Evolutionary conservation across 2,329 filamentous ascomycete species (phyloP).

Genomic region (Nemania sp.): DNA sequence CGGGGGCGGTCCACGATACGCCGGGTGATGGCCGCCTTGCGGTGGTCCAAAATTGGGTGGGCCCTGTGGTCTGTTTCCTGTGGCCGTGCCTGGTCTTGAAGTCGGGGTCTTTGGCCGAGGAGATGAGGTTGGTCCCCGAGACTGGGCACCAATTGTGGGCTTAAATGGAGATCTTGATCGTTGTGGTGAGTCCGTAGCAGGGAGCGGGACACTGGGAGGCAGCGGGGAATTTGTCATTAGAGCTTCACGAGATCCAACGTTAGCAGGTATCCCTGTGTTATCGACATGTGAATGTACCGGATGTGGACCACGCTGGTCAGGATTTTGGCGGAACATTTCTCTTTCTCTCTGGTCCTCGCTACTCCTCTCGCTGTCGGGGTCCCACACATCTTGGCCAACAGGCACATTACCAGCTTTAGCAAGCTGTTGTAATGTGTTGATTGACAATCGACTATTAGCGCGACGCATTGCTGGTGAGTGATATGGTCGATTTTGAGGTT

Average conservation of each 20-base stretch:
- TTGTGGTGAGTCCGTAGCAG: constrained; percentile 45
- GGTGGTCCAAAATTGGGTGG: constrained; percentile 32
- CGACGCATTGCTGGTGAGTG: constrained; percentile 77
- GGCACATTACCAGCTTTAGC: constrained; percentile 66
- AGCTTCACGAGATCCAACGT: constrained; percentile 59
- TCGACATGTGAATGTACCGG: constrained; percentile 56
- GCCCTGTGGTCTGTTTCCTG: constrained; percentile 32
- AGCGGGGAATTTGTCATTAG: constrained; percentile 44
- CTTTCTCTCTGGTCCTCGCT: constrained; percentile 41
- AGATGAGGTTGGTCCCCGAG: constrained; percentile 40
- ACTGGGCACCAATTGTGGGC: constrained; percentile 37
- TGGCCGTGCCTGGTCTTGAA: constrained; percentile 37
- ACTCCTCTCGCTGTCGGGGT: constrained; percentile 38
- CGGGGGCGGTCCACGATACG: constrained; percentile 42
- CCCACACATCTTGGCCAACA: constrained; percentile 39
- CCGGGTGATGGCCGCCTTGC: constrained; percentile 31
- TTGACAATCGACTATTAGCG: constrained; percentile 83
- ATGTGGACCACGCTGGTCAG: constrained; percentile 46
- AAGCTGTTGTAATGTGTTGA: constrained; percentile 78
- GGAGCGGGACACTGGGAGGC: constrained; percentile 46
- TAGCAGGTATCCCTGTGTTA: constrained; percentile 56
- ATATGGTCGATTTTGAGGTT: constrained; percentile 70
- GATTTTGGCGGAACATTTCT: constrained; percentile 38
- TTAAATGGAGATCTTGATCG: constrained; percentile 52
- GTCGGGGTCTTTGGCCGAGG: constrained; percentile 35